Conservation (phyloP, 495 filamentous ascomycete species). For the Neurospora sp. region DNA sequence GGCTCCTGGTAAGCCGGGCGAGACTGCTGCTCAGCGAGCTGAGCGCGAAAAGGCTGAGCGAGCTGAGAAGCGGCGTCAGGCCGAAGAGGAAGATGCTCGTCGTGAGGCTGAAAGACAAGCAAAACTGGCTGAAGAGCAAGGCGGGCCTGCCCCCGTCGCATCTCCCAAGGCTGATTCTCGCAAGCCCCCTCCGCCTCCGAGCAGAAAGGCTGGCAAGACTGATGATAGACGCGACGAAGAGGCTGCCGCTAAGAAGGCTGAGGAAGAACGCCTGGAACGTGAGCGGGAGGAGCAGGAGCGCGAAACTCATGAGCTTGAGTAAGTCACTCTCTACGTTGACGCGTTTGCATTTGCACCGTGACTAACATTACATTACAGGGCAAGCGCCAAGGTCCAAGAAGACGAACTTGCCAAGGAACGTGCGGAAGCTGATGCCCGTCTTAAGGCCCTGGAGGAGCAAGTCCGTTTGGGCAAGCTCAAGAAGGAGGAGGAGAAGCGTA, state of each 20-base stretch:
- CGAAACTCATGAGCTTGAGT: constrained; percentile 74
- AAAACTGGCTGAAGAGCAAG: constrained; percentile 73
- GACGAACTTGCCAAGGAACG: constrained; percentile 70
- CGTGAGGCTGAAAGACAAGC: constrained; percentile 81
- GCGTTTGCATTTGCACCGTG: constrained; percentile 4
- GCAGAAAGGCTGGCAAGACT: constrained; percentile 60
- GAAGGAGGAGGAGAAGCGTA: constrained; percentile 89
- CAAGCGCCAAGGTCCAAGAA: constrained; percentile 65
- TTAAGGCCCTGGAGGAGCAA: constrained; percentile 85
- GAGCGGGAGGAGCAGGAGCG: constrained; percentile 73
- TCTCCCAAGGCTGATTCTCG: constrained; percentile 49
- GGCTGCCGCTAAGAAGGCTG: constrained; percentile 34
- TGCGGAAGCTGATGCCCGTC: constrained; percentile 69
- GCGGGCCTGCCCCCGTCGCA: constrained; percentile 44
- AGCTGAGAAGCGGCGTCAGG: constrained; percentile 74
- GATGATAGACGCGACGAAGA: constrained; percentile 44
- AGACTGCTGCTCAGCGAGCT: constrained; percentile 71
- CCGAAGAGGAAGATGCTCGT: constrained; percentile 91
- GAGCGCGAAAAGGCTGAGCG: constrained; percentile 84
- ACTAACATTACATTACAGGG: constrained; percentile 42
- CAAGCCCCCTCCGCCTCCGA: constrained; percentile 80
- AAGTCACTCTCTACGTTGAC: constrained; percentile 31
- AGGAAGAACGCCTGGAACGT: constrained; percentile 47
- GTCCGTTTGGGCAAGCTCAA: constrained; percentile 92
- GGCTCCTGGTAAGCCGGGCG: constrained; percentile 57